phyloP scores from a whole-genome alignment of 1,284 basidiomycete genomes.

The Agaricales sp. region DNA sequence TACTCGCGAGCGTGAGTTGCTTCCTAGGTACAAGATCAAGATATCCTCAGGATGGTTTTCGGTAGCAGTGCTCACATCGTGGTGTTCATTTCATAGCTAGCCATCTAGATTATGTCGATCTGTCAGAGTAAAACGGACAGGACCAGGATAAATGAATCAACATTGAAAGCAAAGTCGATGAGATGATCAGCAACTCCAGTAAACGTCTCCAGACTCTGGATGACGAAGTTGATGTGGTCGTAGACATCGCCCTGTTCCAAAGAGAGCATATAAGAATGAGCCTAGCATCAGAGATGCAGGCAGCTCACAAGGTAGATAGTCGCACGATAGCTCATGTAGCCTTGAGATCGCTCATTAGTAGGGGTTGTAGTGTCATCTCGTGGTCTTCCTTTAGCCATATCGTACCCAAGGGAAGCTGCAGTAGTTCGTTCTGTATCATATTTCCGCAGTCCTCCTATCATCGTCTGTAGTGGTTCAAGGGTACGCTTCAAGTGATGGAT shows the following conservation, averaged over 20 bases:
- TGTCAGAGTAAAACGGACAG: not conserved
- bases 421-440: not conserved
- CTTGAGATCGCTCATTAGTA: not conserved
- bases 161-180: slow-evolving; percentile 60
- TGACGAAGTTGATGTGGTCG: slow-evolving; percentile 62
- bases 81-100: slow-evolving; percentile 63
- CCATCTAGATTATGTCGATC: slow-evolving; percentile 29
- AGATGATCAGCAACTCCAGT: slow-evolving; percentile 56
- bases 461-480: not conserved
- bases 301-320: slow-evolving; percentile 1
- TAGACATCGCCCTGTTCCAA: slow-evolving; percentile 46
- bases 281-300: too few relatives aligned
- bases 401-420: not conserved
- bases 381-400: not conserved
- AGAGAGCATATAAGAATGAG: slow-evolving; percentile 1
- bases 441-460: not conserved
- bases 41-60: slow-evolving; percentile 1
- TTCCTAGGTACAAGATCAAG: not conserved
- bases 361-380: not conserved
- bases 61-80: slow-evolving; percentile 38
- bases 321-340: slow-evolving; percentile 2
- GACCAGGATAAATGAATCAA: slow-evolving; percentile 16
- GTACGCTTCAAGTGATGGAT: not conserved
- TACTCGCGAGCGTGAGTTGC: slow-evolving; percentile 32
- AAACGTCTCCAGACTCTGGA: slow-evolving; percentile 60